These are phyloP conservation scores for Plectosphaerella cucumerina DNA, from an alignment of 2,329 filamentous ascomycete genomes.

Conservation along the genomic window DNA sequence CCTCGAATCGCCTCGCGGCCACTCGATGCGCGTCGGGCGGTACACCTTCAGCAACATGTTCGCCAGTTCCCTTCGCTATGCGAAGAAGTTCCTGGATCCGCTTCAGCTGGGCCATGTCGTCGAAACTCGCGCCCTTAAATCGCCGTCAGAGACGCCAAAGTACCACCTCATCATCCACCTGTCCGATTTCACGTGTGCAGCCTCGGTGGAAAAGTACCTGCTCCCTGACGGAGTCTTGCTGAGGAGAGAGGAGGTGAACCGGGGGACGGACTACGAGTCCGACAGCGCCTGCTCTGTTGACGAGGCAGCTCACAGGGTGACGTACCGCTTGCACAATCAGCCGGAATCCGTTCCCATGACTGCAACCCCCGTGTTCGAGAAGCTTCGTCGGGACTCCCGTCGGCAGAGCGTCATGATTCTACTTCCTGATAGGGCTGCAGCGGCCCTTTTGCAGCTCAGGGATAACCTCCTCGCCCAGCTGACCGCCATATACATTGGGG, in stretches of 20 bases:
- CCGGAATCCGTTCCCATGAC: no score
- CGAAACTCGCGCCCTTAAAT: constrained; percentile 16
- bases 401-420: constrained; percentile 5
- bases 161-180: constrained; percentile 28
- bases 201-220: constrained; percentile 16
- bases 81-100: not conserved
- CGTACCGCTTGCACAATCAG: no score
- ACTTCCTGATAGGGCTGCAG: not conserved
- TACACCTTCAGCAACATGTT: constrained; percentile 23
- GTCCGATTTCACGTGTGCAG: not conserved
- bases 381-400: not conserved
- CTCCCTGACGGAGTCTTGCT: constrained; percentile 23
- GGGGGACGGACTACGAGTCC: not conserved
- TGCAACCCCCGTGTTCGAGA: no score
- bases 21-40: constrained; percentile 27
- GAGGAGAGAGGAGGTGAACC: constrained; percentile 5
- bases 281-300: not conserved
- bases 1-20: constrained; percentile 15
- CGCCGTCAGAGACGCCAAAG: constrained; percentile 10
- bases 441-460: not conserved
- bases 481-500: not conserved
- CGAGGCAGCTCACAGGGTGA: not conserved
- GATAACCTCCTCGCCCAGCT: constrained; percentile 2
- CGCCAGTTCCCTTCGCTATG: not conserved
- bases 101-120: constrained; percentile 16